phyloP scores from a whole-genome alignment of 805 yeast species.

The Cyberlindnera xylosilytica region DNA sequence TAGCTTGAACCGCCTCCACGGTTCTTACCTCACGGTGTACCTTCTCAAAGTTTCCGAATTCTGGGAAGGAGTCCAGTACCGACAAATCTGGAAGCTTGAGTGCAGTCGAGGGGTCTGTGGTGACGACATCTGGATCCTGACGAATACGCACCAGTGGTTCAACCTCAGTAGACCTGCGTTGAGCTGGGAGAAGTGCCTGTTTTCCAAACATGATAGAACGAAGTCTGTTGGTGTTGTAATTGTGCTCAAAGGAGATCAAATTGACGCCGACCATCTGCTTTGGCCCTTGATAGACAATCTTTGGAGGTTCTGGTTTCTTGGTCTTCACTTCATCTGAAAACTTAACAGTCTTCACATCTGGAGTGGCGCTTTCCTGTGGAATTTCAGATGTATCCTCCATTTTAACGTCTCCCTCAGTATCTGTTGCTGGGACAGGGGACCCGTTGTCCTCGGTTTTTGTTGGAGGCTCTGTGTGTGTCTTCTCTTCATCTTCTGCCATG shows the following conservation, averaged over 20 bases:
- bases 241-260: constrained; percentile 45
- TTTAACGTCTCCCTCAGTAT: constrained; percentile 1
- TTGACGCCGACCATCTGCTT: constrained; percentile 56
- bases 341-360: constrained; percentile 17
- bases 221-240: constrained; percentile 13
- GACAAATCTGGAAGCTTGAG: constrained; percentile 40
- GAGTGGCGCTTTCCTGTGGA: background rate
- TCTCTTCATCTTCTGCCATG: background rate
- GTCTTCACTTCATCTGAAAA: constrained; percentile 18
- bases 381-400: constrained; percentile 3
- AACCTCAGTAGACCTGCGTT: constrained; percentile 50
- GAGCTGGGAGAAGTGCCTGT: constrained; percentile 50
- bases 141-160: constrained; percentile 48
- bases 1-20: constrained; percentile 34
- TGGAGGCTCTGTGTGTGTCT: background rate
- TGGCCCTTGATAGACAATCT: constrained; percentile 60
- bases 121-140: constrained; percentile 11
- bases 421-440: background rate
- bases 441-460: background rate
- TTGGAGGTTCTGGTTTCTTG: constrained; percentile 19
- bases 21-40: constrained; percentile 31
- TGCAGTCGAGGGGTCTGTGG: constrained; percentile 29
- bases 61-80: constrained; percentile 38
- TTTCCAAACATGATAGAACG: constrained; percentile 50
- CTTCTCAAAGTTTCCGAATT: constrained; percentile 57